Percentiles rank a stretch among this genome's conserved stretches.
These are phyloP conservation scores for Aureobasidium sp. DNA, from an alignment of 2,329 filamentous ascomycete genomes.

Conservation along the genomic window DNA sequence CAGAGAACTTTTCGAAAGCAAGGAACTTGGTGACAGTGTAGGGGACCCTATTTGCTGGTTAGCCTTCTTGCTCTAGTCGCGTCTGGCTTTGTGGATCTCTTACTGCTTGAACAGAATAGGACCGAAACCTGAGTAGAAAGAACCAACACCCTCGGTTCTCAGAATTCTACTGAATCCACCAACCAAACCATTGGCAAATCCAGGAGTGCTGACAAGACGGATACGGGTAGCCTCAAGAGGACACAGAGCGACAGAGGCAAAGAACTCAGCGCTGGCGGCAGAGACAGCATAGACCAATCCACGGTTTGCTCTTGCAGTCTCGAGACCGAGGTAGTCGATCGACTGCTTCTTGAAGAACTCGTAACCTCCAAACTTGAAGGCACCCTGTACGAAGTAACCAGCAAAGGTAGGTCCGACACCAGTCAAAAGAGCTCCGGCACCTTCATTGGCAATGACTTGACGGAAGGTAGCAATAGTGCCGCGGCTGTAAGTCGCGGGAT, in stretches of 20 bases:
- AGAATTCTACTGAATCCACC: constrained; percentile 75
- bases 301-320: constrained; percentile 67
- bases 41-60: constrained; percentile 53
- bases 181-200: constrained; percentile 71
- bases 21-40: constrained; percentile 97
- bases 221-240: constrained; percentile 90
- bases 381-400: constrained; percentile 90
- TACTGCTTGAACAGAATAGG: constrained; percentile 76
- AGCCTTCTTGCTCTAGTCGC: too few species aligned
- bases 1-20: constrained; percentile 81
- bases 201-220: constrained; percentile 81
- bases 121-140: constrained; percentile 88
- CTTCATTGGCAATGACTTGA: constrained; percentile 76
- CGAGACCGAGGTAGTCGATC: constrained; percentile 71
- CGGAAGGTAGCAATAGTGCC: constrained; percentile 80
- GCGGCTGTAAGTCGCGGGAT: constrained; percentile 79
- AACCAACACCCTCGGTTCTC: constrained; percentile 72
- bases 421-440: constrained; percentile 76
- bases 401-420: constrained; percentile 78
- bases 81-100: too few species aligned
- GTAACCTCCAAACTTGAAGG: constrained; percentile 91
- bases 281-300: constrained; percentile 69
- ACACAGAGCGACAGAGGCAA: constrained; percentile 74
- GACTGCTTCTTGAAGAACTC: constrained; percentile 93
- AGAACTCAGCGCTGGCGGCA: constrained; percentile 54